Base-by-base conservation (phyloP, 306 rosid species). In the Hippophae gyantsensis region DNA sequence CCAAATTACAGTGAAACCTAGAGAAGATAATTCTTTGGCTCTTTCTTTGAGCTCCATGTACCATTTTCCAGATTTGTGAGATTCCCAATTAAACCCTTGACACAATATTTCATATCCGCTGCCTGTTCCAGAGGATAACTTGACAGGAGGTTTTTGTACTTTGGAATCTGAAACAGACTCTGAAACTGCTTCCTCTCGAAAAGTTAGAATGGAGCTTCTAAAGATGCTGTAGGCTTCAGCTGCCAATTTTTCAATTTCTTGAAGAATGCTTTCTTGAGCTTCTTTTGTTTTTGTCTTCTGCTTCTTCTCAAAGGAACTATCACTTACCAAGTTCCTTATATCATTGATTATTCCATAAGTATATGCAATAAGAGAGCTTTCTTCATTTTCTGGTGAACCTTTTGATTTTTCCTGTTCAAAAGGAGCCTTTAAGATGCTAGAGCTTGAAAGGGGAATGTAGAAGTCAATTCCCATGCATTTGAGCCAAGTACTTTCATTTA, bases 1-100 rank as follows among this genome's bases (percentile, higher is more conserved):
- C 99, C 99, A 92, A 65, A 93, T 68, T 63, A 88, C 87, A 43
- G 95, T 84, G 61, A 88, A 82, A 73, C 99, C 99, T 72, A 85
- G 69, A 43, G 93, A 71, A 48, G 95, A 62, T 60, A 93, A 67
- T 48, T 78, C 85, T 54, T 81, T 70, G 65, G 82, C 87, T 73
- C 79, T 86, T 67, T 78, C 81, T 82, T 86, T 73, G 72, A 93
- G 84, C 72, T 84, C 90, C 79, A 69, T 42, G 79, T 86, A 93
- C 97, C 99, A 93, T 78, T 75, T 82, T 69, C 99, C 80, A 65
- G 94, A 80, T 75, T 86, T 93, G 76, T 86, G 76, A 61, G 99
- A 93, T 76, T 93, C 99, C 99, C 97, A 93, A 32, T 93, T 93
- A 81, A 93, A 93, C 38, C 94, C 97, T 82, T 93, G 99, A 85